Base-by-base conservation (phyloP, 768 basidiomycete species). In the Mycena venus region DNA sequence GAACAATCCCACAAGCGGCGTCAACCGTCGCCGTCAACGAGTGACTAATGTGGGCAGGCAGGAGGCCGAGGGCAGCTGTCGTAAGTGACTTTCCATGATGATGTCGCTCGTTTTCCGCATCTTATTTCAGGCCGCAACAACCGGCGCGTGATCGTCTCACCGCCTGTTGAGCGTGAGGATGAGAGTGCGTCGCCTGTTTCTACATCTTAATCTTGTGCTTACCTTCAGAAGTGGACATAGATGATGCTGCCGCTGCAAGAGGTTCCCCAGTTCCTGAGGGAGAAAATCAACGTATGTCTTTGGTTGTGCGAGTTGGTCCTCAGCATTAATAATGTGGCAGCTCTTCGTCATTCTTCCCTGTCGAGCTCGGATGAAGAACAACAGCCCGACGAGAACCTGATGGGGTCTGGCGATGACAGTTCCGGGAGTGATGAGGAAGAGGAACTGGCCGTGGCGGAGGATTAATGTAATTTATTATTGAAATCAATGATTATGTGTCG, bases 1-100 rank as follows among this genome's bases (percentile, higher is more conserved):
- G 27, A 32, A 34, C 3, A 70, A 70, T n/a, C 68, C 68, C 14
- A 4, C 25, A 32, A 70, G 68, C 25, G 59, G 68, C 15, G 68
- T 70, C n/a, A 29, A n/a, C 21, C 68, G 59, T 23, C 68, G 68
- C 25, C 68, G 68, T 3, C 9, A 70, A 59, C 42, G 47, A 1
- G 11, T 34, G 9, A 62, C 58, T 3, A 61, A 9, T 4, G 36
- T 49, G 15, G 68, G 68, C 10, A 19, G 23, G 14, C 68, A 12
- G 1, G 68, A 49, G 27, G 59, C 42, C 11, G 51, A 60, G n/a
- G n/a, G n/a, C n/a, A 27, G 36, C 23, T 25, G 27, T 6, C 21
- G 66, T 68, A 47, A 42, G 66, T 58, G 5, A 0, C 42, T 15
- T 34, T 21, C n/a, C 5, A 25, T 56, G 19, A 27, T 67, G 14